Conservation (phyloP, 2,329 filamentous ascomycete species). For the Colletotrichum aenigma region DNA sequence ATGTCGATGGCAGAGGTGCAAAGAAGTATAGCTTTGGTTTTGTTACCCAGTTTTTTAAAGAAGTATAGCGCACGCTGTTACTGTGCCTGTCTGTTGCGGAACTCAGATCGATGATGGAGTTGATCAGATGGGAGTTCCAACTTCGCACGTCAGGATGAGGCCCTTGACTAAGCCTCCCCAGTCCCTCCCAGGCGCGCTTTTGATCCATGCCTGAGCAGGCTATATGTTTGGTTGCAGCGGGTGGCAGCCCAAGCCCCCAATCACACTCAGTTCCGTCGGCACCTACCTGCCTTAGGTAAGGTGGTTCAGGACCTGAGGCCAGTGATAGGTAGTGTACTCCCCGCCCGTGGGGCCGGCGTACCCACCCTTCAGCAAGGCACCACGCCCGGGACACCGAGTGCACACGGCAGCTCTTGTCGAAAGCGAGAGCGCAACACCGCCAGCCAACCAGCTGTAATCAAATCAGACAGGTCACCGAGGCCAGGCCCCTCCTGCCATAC, state of each 20-base stretch:
- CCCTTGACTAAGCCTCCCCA: not conserved
- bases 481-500: constrained; percentile 18
- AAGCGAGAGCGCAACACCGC: not conserved
- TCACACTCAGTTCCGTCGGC: not conserved
- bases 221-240: not conserved
- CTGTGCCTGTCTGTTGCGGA: not conserved
- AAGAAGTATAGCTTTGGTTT: not conserved
- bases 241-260: constrained; percentile 7
- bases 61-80: not conserved
- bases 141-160: not conserved
- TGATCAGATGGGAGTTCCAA: not conserved
- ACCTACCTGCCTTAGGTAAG: not conserved
- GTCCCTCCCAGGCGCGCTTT: not conserved
- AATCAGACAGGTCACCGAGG: constrained; percentile 1
- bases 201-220: not conserved
- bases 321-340: not conserved
- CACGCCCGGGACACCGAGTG: not conserved
- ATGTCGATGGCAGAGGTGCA: not conserved
- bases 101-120: not conserved
- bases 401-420: not conserved
- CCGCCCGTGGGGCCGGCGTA: not conserved
- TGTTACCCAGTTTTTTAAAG: not conserved
- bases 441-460: constrained; percentile 11
- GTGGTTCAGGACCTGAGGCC: not conserved
- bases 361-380: not conserved